A percentile compares a stretch with the other conserved stretches of the same genome.
phyloP scores from a whole-genome alignment of 257 asterid species.

The Salvia miltiorrhiza region DNA sequence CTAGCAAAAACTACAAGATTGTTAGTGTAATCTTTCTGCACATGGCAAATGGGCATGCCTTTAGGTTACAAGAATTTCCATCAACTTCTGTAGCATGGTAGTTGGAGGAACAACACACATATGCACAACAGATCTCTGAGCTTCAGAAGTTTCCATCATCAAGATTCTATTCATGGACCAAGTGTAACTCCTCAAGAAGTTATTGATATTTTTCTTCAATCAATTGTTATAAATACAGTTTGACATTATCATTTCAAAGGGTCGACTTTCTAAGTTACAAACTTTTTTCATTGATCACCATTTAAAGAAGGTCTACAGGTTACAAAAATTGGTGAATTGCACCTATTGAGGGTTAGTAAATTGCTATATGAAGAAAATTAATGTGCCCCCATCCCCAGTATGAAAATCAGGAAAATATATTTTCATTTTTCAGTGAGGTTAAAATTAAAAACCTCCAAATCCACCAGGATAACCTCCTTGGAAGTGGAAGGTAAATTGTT shows the following conservation, averaged over 20 bases:
- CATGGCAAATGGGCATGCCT: no score
- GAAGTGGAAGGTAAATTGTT: constrained; percentile 74
- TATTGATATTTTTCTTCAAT: constrained; percentile 2
- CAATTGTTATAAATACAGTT: constrained; percentile 20
- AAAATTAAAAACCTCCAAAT: constrained; percentile 69
- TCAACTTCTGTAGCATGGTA: no score
- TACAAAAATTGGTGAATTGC: neutral
- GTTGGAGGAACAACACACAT: no score
- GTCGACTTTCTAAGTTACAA: constrained; percentile 13
- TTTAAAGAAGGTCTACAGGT: neutral
- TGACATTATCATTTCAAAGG: neutral
- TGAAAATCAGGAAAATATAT: no score
- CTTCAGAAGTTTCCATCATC: neutral
- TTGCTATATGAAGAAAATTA: no score
- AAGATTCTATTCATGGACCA: neutral
- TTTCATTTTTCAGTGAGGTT: constrained; percentile 17
- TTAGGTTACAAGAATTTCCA: no score
- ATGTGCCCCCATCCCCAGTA: no score
- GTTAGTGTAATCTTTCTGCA: no score
- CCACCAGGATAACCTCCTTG: constrained; percentile 79
- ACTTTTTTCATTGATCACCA: neutral
- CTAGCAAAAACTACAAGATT: no score
- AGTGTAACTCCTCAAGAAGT: neutral
- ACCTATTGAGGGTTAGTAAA: constrained; percentile 15
- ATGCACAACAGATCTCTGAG: neutral